These are phyloP conservation scores for Plasmodium falciparum DNA, from an alignment of 169 alveolate species.

Conservation along the genomic window DNA sequence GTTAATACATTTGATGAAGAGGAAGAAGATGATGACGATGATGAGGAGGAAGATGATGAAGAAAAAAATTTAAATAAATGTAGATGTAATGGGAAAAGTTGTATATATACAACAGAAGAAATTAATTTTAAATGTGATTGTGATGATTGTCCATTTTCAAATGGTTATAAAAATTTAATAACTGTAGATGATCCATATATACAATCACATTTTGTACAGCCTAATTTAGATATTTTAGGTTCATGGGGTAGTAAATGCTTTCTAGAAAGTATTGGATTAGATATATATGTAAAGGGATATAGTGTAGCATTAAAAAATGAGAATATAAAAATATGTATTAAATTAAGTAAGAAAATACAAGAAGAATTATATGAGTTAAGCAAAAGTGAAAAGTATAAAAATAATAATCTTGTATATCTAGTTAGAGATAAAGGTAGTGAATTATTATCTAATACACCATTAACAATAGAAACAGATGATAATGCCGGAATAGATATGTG, in stretches of 20 bases:
- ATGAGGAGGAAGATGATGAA: conserved; percentile 33
- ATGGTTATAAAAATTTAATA: conserved; percentile 74
- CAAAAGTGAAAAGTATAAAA: conserved; percentile 79
- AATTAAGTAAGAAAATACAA: conserved; percentile 82
- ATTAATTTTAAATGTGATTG: conserved; percentile 75
- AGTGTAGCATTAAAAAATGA: conserved; percentile 82
- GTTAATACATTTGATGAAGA: conserved; percentile 77
- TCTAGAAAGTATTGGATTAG: conserved; percentile 85
- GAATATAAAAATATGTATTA: conserved; percentile 79
- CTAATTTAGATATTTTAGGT: conserved; percentile 82
- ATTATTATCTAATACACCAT: conserved; percentile 89
- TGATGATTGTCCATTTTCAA: conserved; percentile 75
- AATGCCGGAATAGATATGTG: conserved; percentile 87
- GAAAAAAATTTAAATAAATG: conserved; percentile 66
- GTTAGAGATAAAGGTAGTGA: conserved; percentile 88
- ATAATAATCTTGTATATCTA: conserved; percentile 80
- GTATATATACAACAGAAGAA: conserved; percentile 73
- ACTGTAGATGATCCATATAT: conserved; percentile 74
- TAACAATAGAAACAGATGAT: conserved; percentile 85
- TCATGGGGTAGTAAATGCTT: conserved; percentile 86
- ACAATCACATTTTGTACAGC: conserved; percentile 75
- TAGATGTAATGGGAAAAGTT: conserved; percentile 68
- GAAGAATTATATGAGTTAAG: conserved; percentile 79
- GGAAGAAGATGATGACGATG: conserved; percentile 75
- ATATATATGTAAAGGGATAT: conserved; percentile 78